Conservation (phyloP, 2,329 filamentous ascomycete species). For the Aspergillus tamarii region DNA sequence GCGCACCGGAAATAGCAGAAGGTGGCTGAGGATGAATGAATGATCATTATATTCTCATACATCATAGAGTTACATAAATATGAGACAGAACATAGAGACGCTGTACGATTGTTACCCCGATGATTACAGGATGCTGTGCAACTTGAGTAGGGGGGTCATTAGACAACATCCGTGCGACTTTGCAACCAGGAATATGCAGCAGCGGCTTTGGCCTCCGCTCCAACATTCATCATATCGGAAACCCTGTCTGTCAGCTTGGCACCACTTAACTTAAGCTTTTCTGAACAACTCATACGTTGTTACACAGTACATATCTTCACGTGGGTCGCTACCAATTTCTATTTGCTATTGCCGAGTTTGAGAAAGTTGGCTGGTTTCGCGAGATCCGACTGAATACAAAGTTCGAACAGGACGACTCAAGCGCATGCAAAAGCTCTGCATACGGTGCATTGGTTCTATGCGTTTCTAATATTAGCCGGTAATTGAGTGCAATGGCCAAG, state of each 20-base stretch:
- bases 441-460: neutral
- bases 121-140: neutral
- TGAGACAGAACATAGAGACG: neutral
- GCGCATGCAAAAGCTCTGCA: neutral
- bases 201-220: neutral
- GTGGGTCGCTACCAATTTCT: neutral
- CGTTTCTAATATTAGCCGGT: neutral
- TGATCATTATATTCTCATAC: neutral
- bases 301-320: conserved; percentile 5
- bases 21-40: neutral
- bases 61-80: neutral
- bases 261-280: conserved; percentile 5
- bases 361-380: neutral
- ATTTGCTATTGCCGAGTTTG: neutral
- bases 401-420: neutral
- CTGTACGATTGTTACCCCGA: neutral
- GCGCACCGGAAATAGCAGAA: neutral
- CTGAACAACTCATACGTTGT: conserved; percentile 2
- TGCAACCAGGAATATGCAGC: neutral
- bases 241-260: neutral
- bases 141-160: neutral
- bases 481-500: neutral
- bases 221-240: neutral
- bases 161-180: neutral
- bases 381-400: neutral